phyloP scores from a whole-genome alignment of 2,329 filamentous ascomycete genomes.

The Huntiella bhutanensis region DNA sequence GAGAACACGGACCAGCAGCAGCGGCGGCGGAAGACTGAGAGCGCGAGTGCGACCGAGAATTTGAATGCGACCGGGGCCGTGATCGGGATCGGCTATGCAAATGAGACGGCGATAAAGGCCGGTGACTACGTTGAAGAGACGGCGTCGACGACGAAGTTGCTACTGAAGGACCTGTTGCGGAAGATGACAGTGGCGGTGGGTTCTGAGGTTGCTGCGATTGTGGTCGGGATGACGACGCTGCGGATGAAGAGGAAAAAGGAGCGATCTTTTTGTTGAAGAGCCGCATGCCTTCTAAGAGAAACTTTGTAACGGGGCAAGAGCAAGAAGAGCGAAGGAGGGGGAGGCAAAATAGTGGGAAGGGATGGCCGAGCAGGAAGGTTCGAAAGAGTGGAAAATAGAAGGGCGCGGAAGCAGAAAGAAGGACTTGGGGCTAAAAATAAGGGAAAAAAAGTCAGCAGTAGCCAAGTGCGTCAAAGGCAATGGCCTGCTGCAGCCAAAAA shows the following conservation, averaged over 20 bases:
- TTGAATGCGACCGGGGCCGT: slow-evolving; percentile 3
- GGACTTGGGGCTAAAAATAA: slow-evolving; percentile 11
- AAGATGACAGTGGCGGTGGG: not conserved
- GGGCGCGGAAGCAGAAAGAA: slow-evolving; percentile 10
- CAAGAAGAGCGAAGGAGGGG: slow-evolving; percentile 1
- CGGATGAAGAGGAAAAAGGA: slow-evolving; percentile 10
- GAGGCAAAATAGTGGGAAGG: slow-evolving; percentile 2
- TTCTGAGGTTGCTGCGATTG: slow-evolving; percentile 1
- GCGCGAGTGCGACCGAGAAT: slow-evolving; percentile 2
- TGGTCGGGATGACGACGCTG: slow-evolving; percentile 6
- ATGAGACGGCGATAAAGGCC: slow-evolving; percentile 4
- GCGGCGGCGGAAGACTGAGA: not conserved
- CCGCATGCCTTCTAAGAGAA: slow-evolving; percentile 12
- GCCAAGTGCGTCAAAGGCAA: not conserved
- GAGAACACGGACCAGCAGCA: not conserved
- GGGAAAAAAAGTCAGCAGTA: not conserved
- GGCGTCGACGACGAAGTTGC: not conserved
- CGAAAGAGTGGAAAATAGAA: slow-evolving; percentile 15
- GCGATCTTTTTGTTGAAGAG: slow-evolving; percentile 11
- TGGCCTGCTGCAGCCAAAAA: not conserved
- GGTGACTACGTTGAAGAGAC: not conserved
- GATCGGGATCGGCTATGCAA: not conserved
- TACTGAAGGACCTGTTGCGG: not conserved
- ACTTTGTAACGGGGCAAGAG: slow-evolving; percentile 10
- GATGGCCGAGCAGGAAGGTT: slow-evolving; percentile 4